Conservation (phyloP, 139 green algal species). For the Tetraselmis striata region DNA sequence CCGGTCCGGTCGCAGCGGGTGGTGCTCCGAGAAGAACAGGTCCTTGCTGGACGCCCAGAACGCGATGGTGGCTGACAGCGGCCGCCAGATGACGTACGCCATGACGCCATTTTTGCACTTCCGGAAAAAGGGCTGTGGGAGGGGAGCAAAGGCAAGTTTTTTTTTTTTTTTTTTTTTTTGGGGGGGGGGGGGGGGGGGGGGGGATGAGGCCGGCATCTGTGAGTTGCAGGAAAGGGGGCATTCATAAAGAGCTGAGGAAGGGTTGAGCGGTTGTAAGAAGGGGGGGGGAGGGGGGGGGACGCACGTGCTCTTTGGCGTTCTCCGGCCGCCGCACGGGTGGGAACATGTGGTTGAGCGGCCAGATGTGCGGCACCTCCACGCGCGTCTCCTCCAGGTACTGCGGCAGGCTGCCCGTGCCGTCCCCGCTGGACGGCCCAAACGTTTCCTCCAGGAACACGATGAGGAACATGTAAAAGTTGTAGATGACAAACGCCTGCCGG, state of each 20-base stretch:
- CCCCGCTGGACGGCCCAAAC: neutral
- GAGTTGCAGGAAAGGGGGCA: too few species aligned
- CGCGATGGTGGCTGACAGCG: slow-evolving; percentile 63
- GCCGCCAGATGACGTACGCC: slow-evolving; percentile 86
- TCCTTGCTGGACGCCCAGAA: slow-evolving; percentile 68
- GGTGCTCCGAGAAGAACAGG: slow-evolving; percentile 30
- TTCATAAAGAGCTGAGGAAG: too few species aligned
- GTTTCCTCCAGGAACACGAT: slow-evolving; percentile 72
- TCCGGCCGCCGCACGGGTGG: neutral
- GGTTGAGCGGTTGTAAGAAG: too few species aligned
- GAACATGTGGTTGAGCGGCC: slow-evolving; percentile 28
- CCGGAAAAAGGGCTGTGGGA: slow-evolving; percentile 28
- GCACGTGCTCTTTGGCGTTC: neutral
- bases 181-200: too few species aligned
- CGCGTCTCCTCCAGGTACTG: slow-evolving; percentile 50
- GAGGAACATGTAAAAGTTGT: slow-evolving; percentile 91
- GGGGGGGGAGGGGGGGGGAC: neutral
- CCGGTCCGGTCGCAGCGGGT: slow-evolving; percentile 32
- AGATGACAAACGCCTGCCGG: slow-evolving; percentile 82
- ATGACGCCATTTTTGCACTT: slow-evolving; percentile 74
- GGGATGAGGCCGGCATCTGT: too few species aligned
- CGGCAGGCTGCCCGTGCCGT: slow-evolving; percentile 28
- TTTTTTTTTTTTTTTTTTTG: too few species aligned
- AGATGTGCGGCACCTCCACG: slow-evolving; percentile 56
- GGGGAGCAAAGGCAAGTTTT: too few species aligned